phyloP scores from a whole-genome alignment of 768 basidiomycete species.

The Auriscalpium orientale region DNA sequence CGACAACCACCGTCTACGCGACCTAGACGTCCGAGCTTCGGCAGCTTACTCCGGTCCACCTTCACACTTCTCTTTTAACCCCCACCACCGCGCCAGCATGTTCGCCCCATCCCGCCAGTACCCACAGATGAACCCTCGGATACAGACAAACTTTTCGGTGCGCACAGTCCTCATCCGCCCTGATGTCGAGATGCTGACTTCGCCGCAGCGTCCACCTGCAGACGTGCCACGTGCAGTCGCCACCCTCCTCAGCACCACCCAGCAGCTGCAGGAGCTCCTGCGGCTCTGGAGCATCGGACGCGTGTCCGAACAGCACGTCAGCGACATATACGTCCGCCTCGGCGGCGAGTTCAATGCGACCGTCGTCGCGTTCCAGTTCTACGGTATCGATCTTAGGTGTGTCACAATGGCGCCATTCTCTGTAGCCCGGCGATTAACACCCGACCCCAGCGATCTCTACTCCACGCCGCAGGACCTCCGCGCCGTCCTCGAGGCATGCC shows the following conservation, averaged over 20 bases:
- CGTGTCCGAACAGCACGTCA: conserved; percentile 65
- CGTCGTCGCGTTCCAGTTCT: conserved; percentile 63
- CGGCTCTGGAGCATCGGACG: conserved; percentile 57
- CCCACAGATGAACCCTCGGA: conserved; percentile 10
- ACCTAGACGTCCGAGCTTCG: too few relatives aligned
- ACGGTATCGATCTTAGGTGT: conserved; percentile 73
- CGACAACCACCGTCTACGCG: not conserved
- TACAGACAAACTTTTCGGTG: conserved; percentile 12
- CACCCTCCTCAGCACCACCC: conserved; percentile 73
- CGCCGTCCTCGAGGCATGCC: conserved; percentile 33
- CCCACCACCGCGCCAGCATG: conserved; percentile 5
- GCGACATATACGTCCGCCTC: conserved; percentile 83
- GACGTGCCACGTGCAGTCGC: conserved; percentile 59
- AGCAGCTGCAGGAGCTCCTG: conserved; percentile 68
- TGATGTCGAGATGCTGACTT: not conserved
- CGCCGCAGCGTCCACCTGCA: not conserved
- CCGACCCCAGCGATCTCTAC: conserved; percentile 29
- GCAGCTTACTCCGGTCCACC: not conserved
- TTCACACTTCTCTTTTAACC: not conserved
- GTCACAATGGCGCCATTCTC: conserved; percentile 19
- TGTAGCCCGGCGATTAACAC: conserved; percentile 1
- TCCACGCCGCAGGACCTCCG: conserved; percentile 32
- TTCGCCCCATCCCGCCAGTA: conserved; percentile 7
- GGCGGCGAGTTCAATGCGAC: conserved; percentile 85
- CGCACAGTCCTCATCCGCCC: not conserved